A percentile compares a stretch with the other conserved stretches of the same genome.
phyloP scores from a whole-genome alignment of 1,139 yeast genomes.

The Candida freyschussii region DNA sequence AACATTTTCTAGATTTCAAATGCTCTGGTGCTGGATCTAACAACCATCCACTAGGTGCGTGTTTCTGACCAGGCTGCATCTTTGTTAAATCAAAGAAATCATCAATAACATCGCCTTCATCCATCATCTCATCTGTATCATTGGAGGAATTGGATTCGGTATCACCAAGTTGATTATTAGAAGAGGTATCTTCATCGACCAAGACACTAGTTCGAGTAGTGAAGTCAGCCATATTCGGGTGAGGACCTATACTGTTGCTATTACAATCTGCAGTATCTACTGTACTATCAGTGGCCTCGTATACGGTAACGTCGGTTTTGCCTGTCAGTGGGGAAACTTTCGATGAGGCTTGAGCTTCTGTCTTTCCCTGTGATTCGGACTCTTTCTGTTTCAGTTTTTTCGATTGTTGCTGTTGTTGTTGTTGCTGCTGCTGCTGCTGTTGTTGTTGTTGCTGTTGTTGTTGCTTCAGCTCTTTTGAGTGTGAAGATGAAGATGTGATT shows the following conservation, averaged over 20 bases:
- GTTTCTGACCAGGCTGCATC: conserved; percentile 65
- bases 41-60: conserved; percentile 59
- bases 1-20: conserved; percentile 65
- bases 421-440: conserved; percentile 1
- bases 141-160: conserved; percentile 5
- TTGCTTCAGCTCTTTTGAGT: conserved; percentile 2
- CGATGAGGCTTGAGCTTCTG: conserved; percentile 2
- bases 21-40: conserved; percentile 48
- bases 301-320: conserved; percentile 23
- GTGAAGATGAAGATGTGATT: conserved; percentile 1
- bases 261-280: conserved; percentile 14
- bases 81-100: conserved; percentile 47
- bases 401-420: conserved; percentile 1
- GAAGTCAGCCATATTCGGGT: conserved; percentile 5
- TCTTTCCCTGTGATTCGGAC: neutral
- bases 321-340: no score
- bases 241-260: no score
- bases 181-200: conserved; percentile 5
- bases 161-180: conserved; percentile 3
- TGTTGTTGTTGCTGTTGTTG: conserved; percentile 4
- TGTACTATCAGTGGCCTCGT: conserved; percentile 25
- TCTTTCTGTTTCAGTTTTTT: neutral
- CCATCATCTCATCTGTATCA: conserved; percentile 14
- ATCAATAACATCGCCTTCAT: conserved; percentile 21
- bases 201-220: conserved; percentile 6